These are phyloP conservation scores for Botrytis medusae DNA, from an alignment of 2,329 filamentous ascomycete genomes.

Conservation along the genomic window DNA sequence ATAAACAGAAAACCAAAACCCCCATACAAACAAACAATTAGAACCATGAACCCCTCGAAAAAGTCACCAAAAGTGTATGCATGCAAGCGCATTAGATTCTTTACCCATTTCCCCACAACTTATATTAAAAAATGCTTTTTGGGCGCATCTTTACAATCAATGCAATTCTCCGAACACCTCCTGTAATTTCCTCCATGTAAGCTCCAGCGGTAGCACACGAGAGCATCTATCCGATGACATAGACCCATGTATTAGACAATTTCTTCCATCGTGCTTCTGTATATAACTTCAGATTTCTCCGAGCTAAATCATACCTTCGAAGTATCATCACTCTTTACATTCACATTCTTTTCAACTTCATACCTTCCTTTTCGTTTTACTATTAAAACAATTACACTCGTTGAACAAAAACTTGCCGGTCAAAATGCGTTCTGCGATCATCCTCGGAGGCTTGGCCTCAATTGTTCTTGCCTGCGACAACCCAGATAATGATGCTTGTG, in stretches of 20 bases:
- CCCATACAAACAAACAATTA: not conserved
- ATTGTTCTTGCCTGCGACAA: conserved; percentile 27
- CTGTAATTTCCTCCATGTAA: conserved; percentile 6
- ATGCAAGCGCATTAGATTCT: not conserved
- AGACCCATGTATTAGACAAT: not conserved
- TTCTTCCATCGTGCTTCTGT: not conserved
- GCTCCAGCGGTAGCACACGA: not conserved
- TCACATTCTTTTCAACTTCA: conserved; percentile 3
- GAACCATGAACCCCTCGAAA: not conserved
- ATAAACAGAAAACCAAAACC: not conserved
- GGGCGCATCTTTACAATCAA: not conserved
- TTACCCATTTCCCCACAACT: not conserved
- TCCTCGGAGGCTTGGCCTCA: conserved; percentile 25
- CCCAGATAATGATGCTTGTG: conserved; percentile 26
- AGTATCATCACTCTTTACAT: conserved; percentile 3
- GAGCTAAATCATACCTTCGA: not conserved
- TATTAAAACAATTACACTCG: not conserved
- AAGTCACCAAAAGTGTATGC: not conserved
- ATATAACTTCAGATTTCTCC: not conserved
- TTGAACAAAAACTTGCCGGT: conserved; percentile 15
- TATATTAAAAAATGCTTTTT: not conserved
- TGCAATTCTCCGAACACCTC: not conserved
- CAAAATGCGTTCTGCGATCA: conserved; percentile 27
- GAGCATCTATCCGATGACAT: not conserved
- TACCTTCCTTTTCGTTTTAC: not conserved